Conservation (phyloP, 2,329 filamentous ascomycete species). For the Penicillium thymicola region DNA sequence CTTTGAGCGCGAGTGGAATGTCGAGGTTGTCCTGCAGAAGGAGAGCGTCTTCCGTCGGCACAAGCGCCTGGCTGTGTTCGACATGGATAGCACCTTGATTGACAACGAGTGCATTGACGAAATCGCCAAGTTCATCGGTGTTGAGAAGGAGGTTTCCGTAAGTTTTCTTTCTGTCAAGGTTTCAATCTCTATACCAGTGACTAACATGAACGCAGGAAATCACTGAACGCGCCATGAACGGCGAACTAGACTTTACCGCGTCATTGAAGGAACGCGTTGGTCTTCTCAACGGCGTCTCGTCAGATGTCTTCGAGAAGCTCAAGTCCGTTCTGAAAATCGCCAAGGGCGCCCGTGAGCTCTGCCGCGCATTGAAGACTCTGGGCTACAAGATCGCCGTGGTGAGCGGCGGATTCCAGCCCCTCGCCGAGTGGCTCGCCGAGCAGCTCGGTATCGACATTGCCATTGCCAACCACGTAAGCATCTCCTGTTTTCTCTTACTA, state of each 20-base stretch:
- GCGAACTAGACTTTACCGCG: slow-evolving; percentile 85
- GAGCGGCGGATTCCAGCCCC: slow-evolving; percentile 85
- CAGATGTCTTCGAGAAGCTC: slow-evolving; percentile 73
- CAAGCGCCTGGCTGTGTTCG: slow-evolving; percentile 87
- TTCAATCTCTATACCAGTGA: not conserved
- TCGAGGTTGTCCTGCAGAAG: slow-evolving; percentile 74
- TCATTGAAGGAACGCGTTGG: slow-evolving; percentile 77
- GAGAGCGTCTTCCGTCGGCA: slow-evolving; percentile 73
- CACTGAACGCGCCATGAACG: slow-evolving; percentile 90
- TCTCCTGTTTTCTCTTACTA: not conserved
- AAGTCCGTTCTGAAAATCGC: slow-evolving; percentile 75
- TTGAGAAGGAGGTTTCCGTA: slow-evolving; percentile 75
- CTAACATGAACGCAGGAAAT: slow-evolving; percentile 56
- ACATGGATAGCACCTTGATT: slow-evolving; percentile 98
- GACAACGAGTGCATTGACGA: slow-evolving; percentile 97
- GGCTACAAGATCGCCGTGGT: slow-evolving; percentile 87
- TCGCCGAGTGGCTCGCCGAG: slow-evolving; percentile 80
- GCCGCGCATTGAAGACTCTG: slow-evolving; percentile 69
- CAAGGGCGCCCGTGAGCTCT: slow-evolving; percentile 70
- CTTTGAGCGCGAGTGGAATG: slow-evolving; percentile 86
- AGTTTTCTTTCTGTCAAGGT: not conserved
- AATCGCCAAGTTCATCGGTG: slow-evolving; percentile 77
- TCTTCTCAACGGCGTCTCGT: slow-evolving; percentile 76
- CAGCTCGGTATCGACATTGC: slow-evolving; percentile 83
- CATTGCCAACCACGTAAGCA: slow-evolving; percentile 73